Conservation (phyloP, 2,329 filamentous ascomycete species). For the Achaetomium macrosporum region DNA sequence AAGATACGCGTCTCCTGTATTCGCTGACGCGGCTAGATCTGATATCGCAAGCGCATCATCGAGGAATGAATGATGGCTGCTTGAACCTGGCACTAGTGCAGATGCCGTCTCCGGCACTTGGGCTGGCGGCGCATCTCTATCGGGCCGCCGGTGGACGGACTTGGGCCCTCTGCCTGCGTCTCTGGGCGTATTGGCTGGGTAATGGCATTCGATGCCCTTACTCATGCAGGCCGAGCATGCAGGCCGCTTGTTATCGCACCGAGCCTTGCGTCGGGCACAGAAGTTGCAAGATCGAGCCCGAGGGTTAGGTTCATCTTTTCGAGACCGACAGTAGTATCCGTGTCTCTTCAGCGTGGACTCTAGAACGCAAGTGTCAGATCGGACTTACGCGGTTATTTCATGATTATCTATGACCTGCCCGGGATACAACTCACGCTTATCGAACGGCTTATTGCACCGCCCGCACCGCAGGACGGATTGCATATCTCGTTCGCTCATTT, state of each 20-base stretch:
- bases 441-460: constrained; percentile 6
- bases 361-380: background rate
- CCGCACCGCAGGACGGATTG: background rate
- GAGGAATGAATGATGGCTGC: background rate
- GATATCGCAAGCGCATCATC: background rate
- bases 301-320: background rate
- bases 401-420: background rate
- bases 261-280: constrained; percentile 3
- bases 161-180: background rate
- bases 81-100: background rate
- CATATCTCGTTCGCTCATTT: background rate
- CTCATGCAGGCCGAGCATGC: background rate
- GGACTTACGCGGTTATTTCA: background rate
- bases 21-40: no score
- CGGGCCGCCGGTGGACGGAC: no score
- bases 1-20: background rate
- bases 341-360: constrained; percentile 4
- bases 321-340: constrained; percentile 3
- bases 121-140: background rate
- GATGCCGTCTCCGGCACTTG: background rate
- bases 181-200: background rate
- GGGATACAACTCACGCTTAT: background rate
- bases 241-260: background rate
- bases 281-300: background rate
- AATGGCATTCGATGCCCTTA: background rate